A percentile compares a stretch with the other conserved stretches of the same genome.
Conservation (phyloP, 2,329 filamentous ascomycete genomes). For the Xylaria multiplex region DNA sequence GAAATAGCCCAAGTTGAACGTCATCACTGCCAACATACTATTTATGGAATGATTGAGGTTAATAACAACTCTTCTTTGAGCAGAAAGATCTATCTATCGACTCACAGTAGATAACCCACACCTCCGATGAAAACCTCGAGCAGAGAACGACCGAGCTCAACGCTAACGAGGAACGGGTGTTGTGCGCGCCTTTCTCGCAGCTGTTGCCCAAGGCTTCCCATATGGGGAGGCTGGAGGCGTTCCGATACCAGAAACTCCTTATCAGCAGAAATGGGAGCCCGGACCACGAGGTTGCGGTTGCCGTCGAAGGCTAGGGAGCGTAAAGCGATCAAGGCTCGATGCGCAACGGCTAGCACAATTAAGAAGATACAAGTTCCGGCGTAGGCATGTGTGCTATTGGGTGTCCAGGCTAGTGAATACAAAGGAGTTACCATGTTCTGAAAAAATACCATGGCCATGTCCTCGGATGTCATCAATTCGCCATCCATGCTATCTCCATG, state of each 20-base stretch:
- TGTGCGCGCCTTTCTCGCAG: constrained; percentile 35
- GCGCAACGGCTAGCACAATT: constrained; percentile 75
- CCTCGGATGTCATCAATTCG: constrained; percentile 40
- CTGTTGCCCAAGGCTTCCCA: constrained; percentile 37
- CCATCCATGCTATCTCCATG: constrained; percentile 27
- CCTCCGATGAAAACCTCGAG: constrained; percentile 45
- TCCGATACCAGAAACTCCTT: constrained; percentile 23
- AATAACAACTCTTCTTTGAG: not conserved
- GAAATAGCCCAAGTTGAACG: constrained; percentile 49
- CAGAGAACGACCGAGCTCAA: constrained; percentile 41
- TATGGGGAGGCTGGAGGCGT: constrained; percentile 21
- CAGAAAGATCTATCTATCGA: constrained; percentile 15
- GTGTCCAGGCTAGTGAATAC: constrained; percentile 78
- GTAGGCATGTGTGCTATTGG: constrained; percentile 74
- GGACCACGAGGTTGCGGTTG: constrained; percentile 24
- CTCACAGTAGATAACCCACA: constrained; percentile 48
- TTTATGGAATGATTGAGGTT: not conserved
- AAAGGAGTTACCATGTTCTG: constrained; percentile 71
- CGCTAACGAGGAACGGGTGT: constrained; percentile 43
- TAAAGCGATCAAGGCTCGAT: constrained; percentile 75
- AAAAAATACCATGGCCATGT: constrained; percentile 56
- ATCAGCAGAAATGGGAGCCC: constrained; percentile 1
- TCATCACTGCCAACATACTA: constrained; percentile 49
- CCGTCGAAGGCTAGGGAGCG: constrained; percentile 39
- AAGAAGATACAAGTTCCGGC: constrained; percentile 93